Evolutionary conservation across 2,329 filamentous ascomycete species (phyloP), one percentile per base, ranked within the genome.

Genomic region (Aspergillus ochraceus): DNA sequence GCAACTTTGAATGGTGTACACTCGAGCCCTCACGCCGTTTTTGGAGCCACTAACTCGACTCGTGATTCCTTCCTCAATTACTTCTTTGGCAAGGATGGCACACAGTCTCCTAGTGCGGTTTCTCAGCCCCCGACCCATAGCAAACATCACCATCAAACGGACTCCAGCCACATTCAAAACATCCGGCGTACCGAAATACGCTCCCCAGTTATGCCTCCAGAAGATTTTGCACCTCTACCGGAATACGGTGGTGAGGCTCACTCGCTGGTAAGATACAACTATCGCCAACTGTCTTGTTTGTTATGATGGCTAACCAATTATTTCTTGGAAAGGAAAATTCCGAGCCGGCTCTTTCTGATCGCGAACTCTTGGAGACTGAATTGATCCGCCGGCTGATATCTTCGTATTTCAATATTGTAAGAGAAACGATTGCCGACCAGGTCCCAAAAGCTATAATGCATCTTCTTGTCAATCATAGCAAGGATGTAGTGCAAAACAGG

Each of bases 381-480:
- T 87, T 99, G 46, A 99, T 99, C 74, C 90, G 94, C 51, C 91
- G 93, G 51, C 86, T 99, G 58, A 99, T 99, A 75, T 96, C 91
- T 32, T 97, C 93, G 1, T 99, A 99, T 82, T 99, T 99, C 83
- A 96, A 97, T 76, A 99, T 99, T 71, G 95, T 99, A 51, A 91
- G 95, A 64, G 95, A 99, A 79, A 94, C 92, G n/a, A 97, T 97
- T 70, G 94, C 94, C 49, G 95, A 99, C 74, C 94, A 98, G 79
- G 95, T 99, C 11, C 95, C 95, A 66, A 99, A 99, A 80, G 95
- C 95, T 5, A 90, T 99, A 68, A 99, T 99, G 95, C 95, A 99
- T 76, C 86, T 99, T 51, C 86, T 99, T 36, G 95, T 99, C 73
- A 99, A 99, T 78, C 91, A 97, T 81, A 96, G 91, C 80, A 97